Conservation (phyloP, 1,139 yeast genomes). For the Suhomyces bolitotheri region DNA sequence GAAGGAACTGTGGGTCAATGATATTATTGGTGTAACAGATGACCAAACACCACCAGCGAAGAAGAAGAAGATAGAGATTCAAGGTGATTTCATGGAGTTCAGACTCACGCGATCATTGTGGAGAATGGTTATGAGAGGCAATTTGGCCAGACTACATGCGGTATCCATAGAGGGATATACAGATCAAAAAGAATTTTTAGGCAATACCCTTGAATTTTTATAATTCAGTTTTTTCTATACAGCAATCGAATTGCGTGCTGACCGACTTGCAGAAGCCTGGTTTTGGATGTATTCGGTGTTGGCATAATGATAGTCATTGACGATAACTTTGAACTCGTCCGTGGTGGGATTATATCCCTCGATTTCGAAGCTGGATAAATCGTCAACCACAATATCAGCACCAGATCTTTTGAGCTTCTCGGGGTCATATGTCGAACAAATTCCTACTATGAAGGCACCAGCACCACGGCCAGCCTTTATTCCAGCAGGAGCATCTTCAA, state of each 20-base stretch:
- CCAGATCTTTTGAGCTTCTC: constrained; percentile 70
- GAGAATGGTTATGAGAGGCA: constrained; percentile 31
- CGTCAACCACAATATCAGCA: constrained; percentile 78
- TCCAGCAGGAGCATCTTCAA: constrained; percentile 90
- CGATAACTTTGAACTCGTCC: constrained; percentile 48
- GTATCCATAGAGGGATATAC: constrained; percentile 36
- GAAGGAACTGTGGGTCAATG: constrained; percentile 37
- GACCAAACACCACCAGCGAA: constrained; percentile 11
- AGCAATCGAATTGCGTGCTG: constrained; percentile 9
- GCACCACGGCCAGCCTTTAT: constrained; percentile 81
- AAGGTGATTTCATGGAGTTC: constrained; percentile 41
- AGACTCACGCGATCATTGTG: constrained; percentile 35
- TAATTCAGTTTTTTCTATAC: constrained; percentile 7
- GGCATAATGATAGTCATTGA: constrained; percentile 46
- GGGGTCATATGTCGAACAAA: constrained; percentile 75
- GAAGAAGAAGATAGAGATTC: constrained; percentile 17
- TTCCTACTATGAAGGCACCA: constrained; percentile 80
- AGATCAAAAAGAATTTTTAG: constrained; percentile 23
- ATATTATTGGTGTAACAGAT: constrained; percentile 20
- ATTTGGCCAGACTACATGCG: constrained; percentile 29
- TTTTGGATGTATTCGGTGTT: constrained; percentile 33
- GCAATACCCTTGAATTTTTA: constrained; percentile 23
- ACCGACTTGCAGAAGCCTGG: constrained; percentile 6
- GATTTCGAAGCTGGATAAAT: constrained; percentile 52
- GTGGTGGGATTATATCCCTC: constrained; percentile 45